Evolutionary conservation across 163 green algal genomes (phyloP), one percentile per base, ranked within the genome.

Genomic region (Prototheca cutis): DNA sequence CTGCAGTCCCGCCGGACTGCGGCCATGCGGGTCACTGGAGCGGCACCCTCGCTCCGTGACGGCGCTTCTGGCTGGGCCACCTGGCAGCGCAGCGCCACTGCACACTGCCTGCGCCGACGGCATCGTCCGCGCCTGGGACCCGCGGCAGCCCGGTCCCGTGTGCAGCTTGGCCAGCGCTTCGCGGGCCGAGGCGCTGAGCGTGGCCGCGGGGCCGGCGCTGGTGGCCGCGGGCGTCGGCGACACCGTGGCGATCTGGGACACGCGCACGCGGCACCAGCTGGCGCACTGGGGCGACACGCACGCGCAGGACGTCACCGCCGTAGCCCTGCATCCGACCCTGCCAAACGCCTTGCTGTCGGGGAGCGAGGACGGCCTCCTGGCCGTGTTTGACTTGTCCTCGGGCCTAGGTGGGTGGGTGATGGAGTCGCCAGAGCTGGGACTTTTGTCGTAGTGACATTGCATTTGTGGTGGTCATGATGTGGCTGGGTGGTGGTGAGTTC

Each of bases 231-330:
- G 84, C 4, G 72, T 59, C 8, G 61, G 77, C 32, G 82, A 84
- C 4, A 67, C 80, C 40, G 48, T 93, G 18, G 31, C 85, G 4
- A 86, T 93, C 25, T 93, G 85, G 85, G 85, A 93, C 71, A 49
- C 77, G 17, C 72, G 84, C 1, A 75, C 65, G n/a, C 54, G 47
- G 55, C 74, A 61, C 40, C 58, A 33, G n/a, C 4, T 66, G 25
- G n/a, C 68, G 0, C 66, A 42, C 2, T 85, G 87, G 42, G 67
- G 80, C 25, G 85, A 93, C 66, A 88, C 84, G 4, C 84, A 91
- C 65, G 78, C 78, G 13, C 77, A 85, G 55, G 69, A 72, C 25
- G 62, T 76, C 31, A 62, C 62, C 3, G 76, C 90, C 71, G 78
- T 89, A 6, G 47, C 61, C 3, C 84, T 90, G 59, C 75, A 86